phyloP scores from a whole-genome alignment of 1,284 basidiomycete genomes.

The Puccinia triticina region DNA sequence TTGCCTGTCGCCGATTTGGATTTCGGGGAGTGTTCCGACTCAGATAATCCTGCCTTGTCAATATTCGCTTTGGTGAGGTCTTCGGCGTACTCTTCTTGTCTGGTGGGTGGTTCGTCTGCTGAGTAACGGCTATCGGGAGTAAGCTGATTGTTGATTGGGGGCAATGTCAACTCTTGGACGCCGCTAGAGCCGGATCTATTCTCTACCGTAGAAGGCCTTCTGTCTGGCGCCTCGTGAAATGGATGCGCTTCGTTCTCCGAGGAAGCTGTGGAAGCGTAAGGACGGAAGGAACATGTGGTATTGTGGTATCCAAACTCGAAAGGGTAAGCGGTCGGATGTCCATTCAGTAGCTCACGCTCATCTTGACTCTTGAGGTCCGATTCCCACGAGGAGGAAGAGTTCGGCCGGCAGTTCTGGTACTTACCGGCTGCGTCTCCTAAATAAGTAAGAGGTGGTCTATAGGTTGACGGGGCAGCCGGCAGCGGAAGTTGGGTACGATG shows the following conservation, averaged over 20 bases:
- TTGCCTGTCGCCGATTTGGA: not conserved
- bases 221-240: not conserved
- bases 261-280: conserved; percentile 7
- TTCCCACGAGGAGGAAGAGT: conserved; percentile 12
- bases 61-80: not conserved
- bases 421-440: conserved; percentile 7
- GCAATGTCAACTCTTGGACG: not conserved
- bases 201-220: not conserved
- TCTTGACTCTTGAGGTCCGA: conserved; percentile 6
- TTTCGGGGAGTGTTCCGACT: not conserved
- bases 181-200: not conserved
- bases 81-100: conserved; percentile 12
- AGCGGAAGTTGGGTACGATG: conserved; percentile 14
- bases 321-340: not conserved
- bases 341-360: conserved; percentile 6
- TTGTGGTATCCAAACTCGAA: conserved; percentile 14
- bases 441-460: not conserved
- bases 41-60: not conserved
- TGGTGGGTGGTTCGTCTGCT: not conserved
- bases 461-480: not conserved
- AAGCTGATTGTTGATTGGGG: conserved; percentile 1
- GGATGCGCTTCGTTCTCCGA: conserved; percentile 26
- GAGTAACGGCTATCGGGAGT: not conserved
- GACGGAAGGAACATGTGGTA: not conserved
- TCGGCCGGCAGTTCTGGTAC: not conserved